A percentile compares a stretch with the other conserved stretches of the same genome.
Evolutionary conservation across 768 basidiomycete species (phyloP).

Genomic region (Russula abietina): DNA sequence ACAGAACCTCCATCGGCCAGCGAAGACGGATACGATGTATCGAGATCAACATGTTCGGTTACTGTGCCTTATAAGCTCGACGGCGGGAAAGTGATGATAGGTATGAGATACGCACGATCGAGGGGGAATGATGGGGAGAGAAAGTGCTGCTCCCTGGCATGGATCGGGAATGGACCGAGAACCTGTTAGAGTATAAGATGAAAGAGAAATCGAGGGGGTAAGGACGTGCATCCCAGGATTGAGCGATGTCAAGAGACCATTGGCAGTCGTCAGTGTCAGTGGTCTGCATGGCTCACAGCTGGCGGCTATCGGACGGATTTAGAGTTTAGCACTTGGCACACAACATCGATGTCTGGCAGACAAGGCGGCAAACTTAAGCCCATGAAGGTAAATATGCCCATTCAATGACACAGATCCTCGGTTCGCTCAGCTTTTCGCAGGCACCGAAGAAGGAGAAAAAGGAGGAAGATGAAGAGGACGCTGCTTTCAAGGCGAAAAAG

Average conservation of each 20-base stretch:
- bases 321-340: not conserved
- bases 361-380: constrained; percentile 87
- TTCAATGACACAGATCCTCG: not conserved
- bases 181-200: constrained; percentile 38
- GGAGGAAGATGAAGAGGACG: constrained; percentile 64
- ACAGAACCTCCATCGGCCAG: constrained; percentile 57
- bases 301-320: not conserved
- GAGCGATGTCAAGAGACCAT: constrained; percentile 3
- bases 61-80: constrained; percentile 34
- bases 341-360: constrained; percentile 48
- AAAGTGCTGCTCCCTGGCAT: constrained; percentile 78
- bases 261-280: not conserved
- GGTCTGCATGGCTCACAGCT: not conserved
- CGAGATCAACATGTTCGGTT: constrained; percentile 44
- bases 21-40: constrained; percentile 56
- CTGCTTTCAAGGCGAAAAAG: constrained; percentile 69
- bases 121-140: constrained; percentile 74
- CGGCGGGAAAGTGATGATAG: not conserved
- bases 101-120: constrained; percentile 41
- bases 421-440: constrained; percentile 34
- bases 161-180: constrained; percentile 78
- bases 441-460: constrained; percentile 79
- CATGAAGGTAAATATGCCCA: constrained; percentile 53
- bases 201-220: not conserved
- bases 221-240: constrained; percentile 64